phyloP scores from a whole-genome alignment of 495 filamentous ascomycete genomes.

The Aspergillus cavernicola region DNA sequence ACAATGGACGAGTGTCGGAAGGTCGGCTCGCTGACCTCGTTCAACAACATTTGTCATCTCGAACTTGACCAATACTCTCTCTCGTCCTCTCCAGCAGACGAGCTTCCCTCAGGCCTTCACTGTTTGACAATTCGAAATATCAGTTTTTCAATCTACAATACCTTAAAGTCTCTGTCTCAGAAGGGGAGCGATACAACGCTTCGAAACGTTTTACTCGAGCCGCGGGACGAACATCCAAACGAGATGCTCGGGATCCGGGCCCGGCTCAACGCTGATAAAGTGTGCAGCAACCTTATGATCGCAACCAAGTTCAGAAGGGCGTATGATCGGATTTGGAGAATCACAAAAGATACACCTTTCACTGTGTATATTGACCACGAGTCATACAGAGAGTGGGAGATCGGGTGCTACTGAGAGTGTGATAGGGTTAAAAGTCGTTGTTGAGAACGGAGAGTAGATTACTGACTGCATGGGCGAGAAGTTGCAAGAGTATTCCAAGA shows the following conservation, averaged over 20 bases:
- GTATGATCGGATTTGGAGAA: background rate
- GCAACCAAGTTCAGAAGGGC: background rate
- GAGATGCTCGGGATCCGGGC: too few relatives aligned
- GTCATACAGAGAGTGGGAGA: background rate
- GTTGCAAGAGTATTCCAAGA: too few relatives aligned
- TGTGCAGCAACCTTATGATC: background rate
- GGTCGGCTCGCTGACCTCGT: background rate
- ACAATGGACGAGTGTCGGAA: background rate
- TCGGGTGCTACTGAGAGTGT: too few relatives aligned
- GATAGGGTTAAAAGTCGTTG: too few relatives aligned
- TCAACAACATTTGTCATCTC: background rate
- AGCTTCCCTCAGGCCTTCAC: background rate
- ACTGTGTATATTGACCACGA: background rate
- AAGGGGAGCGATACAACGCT: background rate
- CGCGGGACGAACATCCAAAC: background rate
- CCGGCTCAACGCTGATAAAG: background rate
- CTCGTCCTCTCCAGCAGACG: background rate
- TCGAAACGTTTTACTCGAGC: background rate
- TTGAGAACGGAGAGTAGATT: too few relatives aligned
- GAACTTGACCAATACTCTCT: background rate
- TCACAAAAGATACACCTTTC: background rate
- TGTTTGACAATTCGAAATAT: background rate
- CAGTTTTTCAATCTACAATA: background rate
- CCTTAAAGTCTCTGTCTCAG: background rate
- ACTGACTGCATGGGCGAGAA: too few relatives aligned